Evolutionary conservation across 1,284 basidiomycete species (phyloP), one percentile per base, ranked within the genome.

Genomic region (Pholiota adiposa): DNA sequence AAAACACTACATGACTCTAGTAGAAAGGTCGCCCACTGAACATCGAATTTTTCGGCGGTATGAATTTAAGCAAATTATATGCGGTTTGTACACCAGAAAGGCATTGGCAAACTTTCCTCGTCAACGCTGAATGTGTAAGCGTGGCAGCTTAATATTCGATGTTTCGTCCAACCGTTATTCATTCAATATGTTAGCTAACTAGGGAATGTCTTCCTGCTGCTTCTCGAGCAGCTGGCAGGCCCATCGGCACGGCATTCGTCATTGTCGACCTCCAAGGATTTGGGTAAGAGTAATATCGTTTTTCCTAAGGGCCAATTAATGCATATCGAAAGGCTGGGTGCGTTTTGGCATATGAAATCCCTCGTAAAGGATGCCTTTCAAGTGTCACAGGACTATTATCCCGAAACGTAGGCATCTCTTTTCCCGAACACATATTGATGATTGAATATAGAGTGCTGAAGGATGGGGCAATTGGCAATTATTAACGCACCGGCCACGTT

Each of bases 301-400:
- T 40, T 16, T 12, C 14, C 3, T 23, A 25, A 21, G 19, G 7
- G 12, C 11, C 34, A n/a, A 31, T 27, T 38, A 19, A 52, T 1
- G 23, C 23, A 38, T 12, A 18, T 5, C 31, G 12, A 23, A 38
- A 89, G 88, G 14, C 70, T 90, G 49, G 73, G 76, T 52, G 85
- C 89, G 65, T 91, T 90, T 67, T 91, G 89, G 89, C 83, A 89
- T 67, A 85, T 89, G 77, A 89, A 87, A 70, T 75, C 77, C 49
- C 75, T 90, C 16, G 80, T 80, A 29, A 77, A 83, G 43, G 74
- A 73, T 51, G 83, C 85, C 3, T 88, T 91, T 72, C 86, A 90
- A 65, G 77, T 91, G 52, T 89, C 88, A 1, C 89, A 91, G 72
- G 88, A 89, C 67, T 90, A 88, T 70, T 90, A 82, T 64, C 89